Base-by-base conservation (phyloP, 2,329 filamentous ascomycete genomes). In the Didymella lethalis region DNA sequence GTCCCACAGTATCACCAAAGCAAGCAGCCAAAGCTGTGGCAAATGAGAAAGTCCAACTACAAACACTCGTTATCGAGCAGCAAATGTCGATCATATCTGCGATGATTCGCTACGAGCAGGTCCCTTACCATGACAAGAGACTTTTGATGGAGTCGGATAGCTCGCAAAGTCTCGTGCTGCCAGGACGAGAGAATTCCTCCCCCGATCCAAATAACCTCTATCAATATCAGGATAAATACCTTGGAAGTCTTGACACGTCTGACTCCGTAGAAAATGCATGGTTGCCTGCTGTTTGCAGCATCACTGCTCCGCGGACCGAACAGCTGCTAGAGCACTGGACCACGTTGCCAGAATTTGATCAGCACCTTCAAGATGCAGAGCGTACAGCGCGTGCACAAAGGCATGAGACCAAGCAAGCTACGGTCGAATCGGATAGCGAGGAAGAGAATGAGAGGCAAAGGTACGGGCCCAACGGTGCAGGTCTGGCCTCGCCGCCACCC, bases 51-150 rank as follows among this genome's bases (percentile, higher is more conserved):
- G 54, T 66, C 5, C 77, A 79, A 59, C 65, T 78, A 7, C 73
- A 78, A 51, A 68, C 67, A 12, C 61, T 78, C 7, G 69, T 79
- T 20, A 73, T 78, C 38, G 77, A 79, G 48, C 77, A 79, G 48
- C 77, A 79, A 52, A 63, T 77, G 45, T 68, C 73, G 2, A 72
- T 78, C 26, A 48, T 77, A 6, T 63, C 63, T 14, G 69, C 72
- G 7, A 60, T 53, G 8, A 64, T 64, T 18, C 52, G 62, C 5
- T 67, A 73, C 29, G 60, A 73, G 34, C 47, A 61, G 20, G 14
- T 48, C 7, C 54, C 67, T 38, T 53, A 47, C 40, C 28, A 59
- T 10, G 61, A 67, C 46, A 57, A 64, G 10, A 59, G 59, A 11
- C 52, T 73, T 10, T 41, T 75, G 36, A 73, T 71, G 66, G 73